Base-by-base conservation (phyloP, 306 rosid species). In the Benincasa hispida region DNA sequence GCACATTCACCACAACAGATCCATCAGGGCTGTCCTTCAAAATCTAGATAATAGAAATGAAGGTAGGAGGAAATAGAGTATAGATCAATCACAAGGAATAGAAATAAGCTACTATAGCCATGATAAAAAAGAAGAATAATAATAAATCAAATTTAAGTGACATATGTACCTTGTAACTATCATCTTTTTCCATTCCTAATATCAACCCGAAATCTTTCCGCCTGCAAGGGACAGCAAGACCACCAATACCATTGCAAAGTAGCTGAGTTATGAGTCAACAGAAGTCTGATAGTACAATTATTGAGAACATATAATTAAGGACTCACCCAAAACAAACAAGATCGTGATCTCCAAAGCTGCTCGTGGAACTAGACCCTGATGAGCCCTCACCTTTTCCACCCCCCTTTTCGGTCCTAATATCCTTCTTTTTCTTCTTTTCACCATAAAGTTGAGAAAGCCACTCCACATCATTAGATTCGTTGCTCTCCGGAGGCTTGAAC, bases 361-460 rank as follows among this genome's bases (percentile, higher is more conserved):
- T 81, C 58, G 3, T 81, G 67, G 77, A 84, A 76, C 83, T 78
- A 47, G 81, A 87, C 72, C 85, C 82, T 32, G 93, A 86, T 65
- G 93, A 78, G 41, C 97, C 80, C 87, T 88, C 93, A 78, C 95
- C 95, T 75, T 84, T 90, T 50, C 87, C 94, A 78, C 83, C 90
- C 42, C 87, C 92, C 84, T 83, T 84, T 28, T 82, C 96, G 80
- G 51, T 78, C 76, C 70, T 79, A 37, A 79, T 60, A 32, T 27
- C 75, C 84, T 79, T 82, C 65, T 82, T 90, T 78, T 89, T 89
- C 87, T 86, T 90, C 9, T 81, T 77, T 32, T 87, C 89, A 72
- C 98, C 97, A 75, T 92, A 95, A 81, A 95, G 88, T 82, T 89
- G 91, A 76, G 99, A 83, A 8, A 95, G 93, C 98, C 98, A 95